phyloP scores from a whole-genome alignment of 352 stramenopile genomes.

The Globisporangium paroecandrum region DNA sequence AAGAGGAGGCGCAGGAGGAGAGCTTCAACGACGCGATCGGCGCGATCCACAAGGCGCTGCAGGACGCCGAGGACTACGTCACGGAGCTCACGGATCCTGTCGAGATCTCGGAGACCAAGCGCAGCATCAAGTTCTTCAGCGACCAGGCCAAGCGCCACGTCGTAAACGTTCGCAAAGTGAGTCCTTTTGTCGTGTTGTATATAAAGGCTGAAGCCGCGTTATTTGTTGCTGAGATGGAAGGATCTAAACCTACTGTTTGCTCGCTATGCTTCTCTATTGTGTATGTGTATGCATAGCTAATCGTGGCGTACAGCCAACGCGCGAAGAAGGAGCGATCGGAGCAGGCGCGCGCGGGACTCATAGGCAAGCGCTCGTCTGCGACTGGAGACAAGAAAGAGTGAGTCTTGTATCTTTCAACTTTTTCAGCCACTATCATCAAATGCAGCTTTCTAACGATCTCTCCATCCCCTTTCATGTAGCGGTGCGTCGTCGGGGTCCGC shows the following conservation, averaged over 20 bases:
- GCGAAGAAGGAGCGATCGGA: constrained; percentile 59
- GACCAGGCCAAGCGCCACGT: constrained; percentile 34
- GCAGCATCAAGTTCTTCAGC: constrained; percentile 31
- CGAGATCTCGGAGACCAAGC: constrained; percentile 18
- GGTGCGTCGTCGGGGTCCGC: constrained; percentile 26
- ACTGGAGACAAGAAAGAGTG: constrained; percentile 24
- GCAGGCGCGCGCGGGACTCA: constrained; percentile 41
- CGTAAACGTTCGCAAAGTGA: constrained; percentile 48
- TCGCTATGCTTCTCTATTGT: background rate
- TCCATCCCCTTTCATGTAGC: background rate
- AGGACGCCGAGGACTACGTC: constrained; percentile 37
- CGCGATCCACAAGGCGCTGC: constrained; percentile 32
- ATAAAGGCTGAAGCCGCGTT: no score
- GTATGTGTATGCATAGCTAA: constrained; percentile 22
- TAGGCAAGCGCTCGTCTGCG: constrained; percentile 24
- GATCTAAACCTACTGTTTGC: background rate
- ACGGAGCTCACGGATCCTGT: constrained; percentile 37
- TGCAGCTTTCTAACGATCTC: background rate
- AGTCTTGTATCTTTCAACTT: background rate
- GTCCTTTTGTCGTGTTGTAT: background rate
- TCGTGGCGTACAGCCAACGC: constrained; percentile 60
- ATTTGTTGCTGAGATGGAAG: background rate
- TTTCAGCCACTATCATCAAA: background rate
- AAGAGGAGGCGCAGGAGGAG: constrained; percentile 64
- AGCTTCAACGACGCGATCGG: constrained; percentile 45